Percentiles rank a stretch among this genome's conserved stretches.
Conservation (phyloP, 352 stramenopile genomes). For the Phytopythium mirpurense region DNA sequence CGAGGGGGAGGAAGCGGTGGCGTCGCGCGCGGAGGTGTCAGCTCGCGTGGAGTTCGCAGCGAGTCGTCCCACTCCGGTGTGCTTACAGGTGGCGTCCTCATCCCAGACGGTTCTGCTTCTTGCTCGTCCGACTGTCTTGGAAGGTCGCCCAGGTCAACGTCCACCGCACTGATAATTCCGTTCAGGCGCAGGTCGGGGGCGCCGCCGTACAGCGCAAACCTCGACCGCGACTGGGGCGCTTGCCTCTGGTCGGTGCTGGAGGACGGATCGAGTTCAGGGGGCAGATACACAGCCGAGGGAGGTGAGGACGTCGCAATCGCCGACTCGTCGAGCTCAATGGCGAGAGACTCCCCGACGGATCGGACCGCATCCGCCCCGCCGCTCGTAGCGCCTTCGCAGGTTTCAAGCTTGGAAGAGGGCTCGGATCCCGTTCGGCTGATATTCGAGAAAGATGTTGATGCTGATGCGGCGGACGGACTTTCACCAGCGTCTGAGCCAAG, state of each 20-base stretch:
- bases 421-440: not conserved
- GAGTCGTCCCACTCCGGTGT: not conserved
- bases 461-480: not conserved
- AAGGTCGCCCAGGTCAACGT: not conserved
- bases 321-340: not conserved
- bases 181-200: not conserved
- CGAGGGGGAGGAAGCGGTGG: conserved; percentile 3
- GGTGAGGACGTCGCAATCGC: not conserved
- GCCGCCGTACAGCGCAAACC: not conserved
- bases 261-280: not conserved
- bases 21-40: conserved; percentile 2
- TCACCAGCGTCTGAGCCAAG: not conserved
- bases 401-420: not conserved
- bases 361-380: not conserved
- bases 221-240: not conserved
- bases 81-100: not conserved
- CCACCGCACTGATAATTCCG: not conserved
- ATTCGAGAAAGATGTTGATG: too few relatives aligned
- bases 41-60: not conserved
- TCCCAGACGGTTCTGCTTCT: not conserved
- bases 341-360: not conserved
- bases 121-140: not conserved
- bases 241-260: not conserved
- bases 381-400: not conserved
- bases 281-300: not conserved